Conservation (phyloP, 2,329 filamentous ascomycete species). For the Monosporascus sp. region DNA sequence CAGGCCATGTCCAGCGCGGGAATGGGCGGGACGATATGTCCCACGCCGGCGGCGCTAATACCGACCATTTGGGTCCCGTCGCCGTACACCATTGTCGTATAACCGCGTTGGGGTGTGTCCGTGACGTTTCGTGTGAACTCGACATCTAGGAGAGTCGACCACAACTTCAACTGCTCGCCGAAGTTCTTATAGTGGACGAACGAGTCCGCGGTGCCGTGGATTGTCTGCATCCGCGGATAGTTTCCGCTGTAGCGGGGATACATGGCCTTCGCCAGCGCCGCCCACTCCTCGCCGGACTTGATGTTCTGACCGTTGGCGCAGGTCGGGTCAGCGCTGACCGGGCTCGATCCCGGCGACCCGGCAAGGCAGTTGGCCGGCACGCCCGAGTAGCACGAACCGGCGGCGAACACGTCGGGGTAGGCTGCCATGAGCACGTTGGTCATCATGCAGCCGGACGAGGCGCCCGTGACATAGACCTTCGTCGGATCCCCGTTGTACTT, state of each 20-base stretch:
- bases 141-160: slow-evolving; percentile 34
- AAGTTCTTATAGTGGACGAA: slow-evolving; percentile 40
- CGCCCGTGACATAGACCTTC: slow-evolving; percentile 15
- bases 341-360: slow-evolving; percentile 5
- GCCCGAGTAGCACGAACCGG: slow-evolving; percentile 38
- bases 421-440: slow-evolving; percentile 35
- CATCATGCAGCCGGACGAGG: slow-evolving; percentile 20
- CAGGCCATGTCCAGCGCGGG: slow-evolving; percentile 11
- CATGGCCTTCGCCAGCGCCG: slow-evolving; percentile 20
- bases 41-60: slow-evolving; percentile 11
- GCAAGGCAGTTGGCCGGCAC: slow-evolving; percentile 40
- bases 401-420: slow-evolving; percentile 42
- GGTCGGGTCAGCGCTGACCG: slow-evolving; percentile 1
- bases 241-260: slow-evolving; percentile 36
- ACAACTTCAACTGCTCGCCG: slow-evolving; percentile 40
- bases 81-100: slow-evolving; percentile 15
- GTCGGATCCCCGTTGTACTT: slow-evolving; percentile 15
- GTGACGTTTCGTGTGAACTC: slow-evolving; percentile 16
- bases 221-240: slow-evolving; percentile 42
- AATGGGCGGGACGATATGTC: slow-evolving; percentile 16
- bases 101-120: slow-evolving; percentile 11
- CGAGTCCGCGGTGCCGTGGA: slow-evolving; percentile 38
- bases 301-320: slow-evolving; percentile 35
- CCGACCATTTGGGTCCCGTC: slow-evolving; percentile 16
- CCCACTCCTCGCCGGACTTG: slow-evolving; percentile 15